These are phyloP conservation scores for Trichopus zeylanicus DNA, from an alignment of 116 monocot species.

Conservation along the genomic window DNA sequence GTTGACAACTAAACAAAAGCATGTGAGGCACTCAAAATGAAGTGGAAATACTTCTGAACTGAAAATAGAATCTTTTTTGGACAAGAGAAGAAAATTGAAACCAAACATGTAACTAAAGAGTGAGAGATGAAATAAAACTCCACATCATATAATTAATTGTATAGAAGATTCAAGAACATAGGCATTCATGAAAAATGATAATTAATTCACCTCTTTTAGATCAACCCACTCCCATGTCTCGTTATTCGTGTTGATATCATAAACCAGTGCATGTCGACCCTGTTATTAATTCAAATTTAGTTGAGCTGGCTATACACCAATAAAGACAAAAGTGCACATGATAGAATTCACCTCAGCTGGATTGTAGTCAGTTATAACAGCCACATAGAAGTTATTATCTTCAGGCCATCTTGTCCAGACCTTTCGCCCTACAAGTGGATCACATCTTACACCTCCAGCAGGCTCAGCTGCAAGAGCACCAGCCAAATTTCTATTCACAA, in stretches of 20 bases:
- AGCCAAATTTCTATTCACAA: constrained; percentile 18
- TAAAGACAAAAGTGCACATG: constrained; percentile 3
- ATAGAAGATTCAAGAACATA: no score
- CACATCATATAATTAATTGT: no score
- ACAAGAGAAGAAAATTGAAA: no score
- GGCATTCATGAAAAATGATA: neutral
- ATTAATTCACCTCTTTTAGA: constrained; percentile 70
- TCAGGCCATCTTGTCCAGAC: constrained; percentile 86
- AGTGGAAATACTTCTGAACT: no score
- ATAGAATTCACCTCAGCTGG: constrained; percentile 39
- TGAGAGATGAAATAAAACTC: no score
- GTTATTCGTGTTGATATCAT: constrained; percentile 69
- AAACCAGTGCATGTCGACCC: constrained; percentile 87
- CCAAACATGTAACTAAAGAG: no score
- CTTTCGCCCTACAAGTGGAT: constrained; percentile 65
- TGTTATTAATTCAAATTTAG: constrained; percentile 15
- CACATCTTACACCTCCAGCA: constrained; percentile 25
- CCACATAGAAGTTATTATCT: constrained; percentile 89
- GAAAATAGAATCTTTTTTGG: no score
- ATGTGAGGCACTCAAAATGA: no score
- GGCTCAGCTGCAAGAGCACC: constrained; percentile 17
- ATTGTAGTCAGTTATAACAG: constrained; percentile 82
- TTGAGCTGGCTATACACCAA: constrained; percentile 4
- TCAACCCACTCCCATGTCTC: constrained; percentile 96
- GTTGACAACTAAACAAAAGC: no score